These are phyloP conservation scores for Beta macrorhiza DNA, from an alignment of 179 eudicot genomes.

Conservation along the genomic window DNA sequence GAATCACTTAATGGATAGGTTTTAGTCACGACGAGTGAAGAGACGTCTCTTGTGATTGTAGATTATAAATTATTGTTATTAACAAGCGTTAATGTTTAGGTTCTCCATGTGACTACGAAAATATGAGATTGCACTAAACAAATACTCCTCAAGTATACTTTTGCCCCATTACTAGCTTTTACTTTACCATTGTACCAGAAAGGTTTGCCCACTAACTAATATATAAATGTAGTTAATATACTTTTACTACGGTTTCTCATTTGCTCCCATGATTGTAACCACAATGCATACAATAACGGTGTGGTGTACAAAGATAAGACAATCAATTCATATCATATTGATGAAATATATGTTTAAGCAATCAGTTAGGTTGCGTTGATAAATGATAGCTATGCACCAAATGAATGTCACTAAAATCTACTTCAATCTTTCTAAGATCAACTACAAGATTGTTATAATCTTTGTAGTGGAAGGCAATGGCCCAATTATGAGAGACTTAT, in stretches of 20 bases:
- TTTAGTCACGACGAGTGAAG: no score
- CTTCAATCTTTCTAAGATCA: no score
- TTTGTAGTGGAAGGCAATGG: no score
- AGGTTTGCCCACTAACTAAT: neutral
- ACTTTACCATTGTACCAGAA: neutral
- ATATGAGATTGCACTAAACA: neutral
- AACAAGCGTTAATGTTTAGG: neutral
- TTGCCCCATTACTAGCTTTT: constrained; percentile 2
- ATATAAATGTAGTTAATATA: neutral
- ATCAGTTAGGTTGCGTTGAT: neutral
- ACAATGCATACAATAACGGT: neutral
- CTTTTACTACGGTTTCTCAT: constrained; percentile 1
- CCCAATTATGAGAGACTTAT: no score
- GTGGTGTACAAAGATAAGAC: constrained; percentile 9
- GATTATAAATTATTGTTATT: neutral
- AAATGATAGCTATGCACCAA: neutral
- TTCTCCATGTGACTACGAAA: neutral
- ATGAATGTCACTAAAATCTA: neutral
- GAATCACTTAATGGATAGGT: neutral
- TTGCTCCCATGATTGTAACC: constrained; percentile 9
- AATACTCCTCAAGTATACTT: neutral
- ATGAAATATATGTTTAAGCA: neutral
- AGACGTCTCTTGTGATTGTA: no score
- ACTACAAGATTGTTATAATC: no score
- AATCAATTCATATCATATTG: neutral